These are phyloP conservation scores for Leucoagaricus sp. DNA, from an alignment of 1,284 basidiomycete genomes.

Conservation along the genomic window DNA sequence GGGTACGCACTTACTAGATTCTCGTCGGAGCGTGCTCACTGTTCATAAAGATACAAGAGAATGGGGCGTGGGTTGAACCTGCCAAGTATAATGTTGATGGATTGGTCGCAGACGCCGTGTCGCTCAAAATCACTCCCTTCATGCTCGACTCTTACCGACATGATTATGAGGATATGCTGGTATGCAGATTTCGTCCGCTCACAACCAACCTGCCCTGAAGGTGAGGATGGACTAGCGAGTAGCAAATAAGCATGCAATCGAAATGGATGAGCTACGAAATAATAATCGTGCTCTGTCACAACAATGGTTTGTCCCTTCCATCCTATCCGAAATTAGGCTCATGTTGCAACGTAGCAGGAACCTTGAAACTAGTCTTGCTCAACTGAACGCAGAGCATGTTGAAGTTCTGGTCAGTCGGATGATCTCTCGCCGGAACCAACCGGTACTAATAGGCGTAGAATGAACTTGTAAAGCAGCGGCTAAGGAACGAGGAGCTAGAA, in stretches of 20 bases:
- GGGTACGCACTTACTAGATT: slow-evolving; percentile 38
- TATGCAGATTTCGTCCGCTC: slow-evolving; percentile 23
- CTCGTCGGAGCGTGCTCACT: background rate
- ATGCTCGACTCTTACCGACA: slow-evolving; percentile 88
- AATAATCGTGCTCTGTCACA: slow-evolving; percentile 75
- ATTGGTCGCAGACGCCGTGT: slow-evolving; percentile 85
- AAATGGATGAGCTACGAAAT: slow-evolving; percentile 80
- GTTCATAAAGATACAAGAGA: slow-evolving; percentile 28
- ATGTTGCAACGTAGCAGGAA: slow-evolving; percentile 55
- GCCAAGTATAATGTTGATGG: slow-evolving; percentile 68
- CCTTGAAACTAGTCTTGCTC: slow-evolving; percentile 76
- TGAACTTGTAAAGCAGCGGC: slow-evolving; percentile 83
- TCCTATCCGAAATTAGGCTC: slow-evolving; percentile 1
- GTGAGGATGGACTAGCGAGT: slow-evolving; percentile 52
- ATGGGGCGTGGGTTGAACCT: slow-evolving; percentile 29
- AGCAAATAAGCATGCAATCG: slow-evolving; percentile 69
- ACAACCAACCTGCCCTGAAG: slow-evolving; percentile 32
- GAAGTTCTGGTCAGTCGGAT: slow-evolving; percentile 59
- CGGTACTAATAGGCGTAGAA: slow-evolving; percentile 52
- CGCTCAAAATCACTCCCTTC: slow-evolving; percentile 85
- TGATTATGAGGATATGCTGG: slow-evolving; percentile 78
- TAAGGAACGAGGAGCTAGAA: slow-evolving; percentile 89
- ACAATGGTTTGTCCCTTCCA: slow-evolving; percentile 69
- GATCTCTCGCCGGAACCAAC: background rate
- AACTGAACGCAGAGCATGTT: slow-evolving; percentile 81